These are phyloP conservation scores for Suillus hirtellus DNA, from an alignment of 768 basidiomycete genomes.

Conservation along the genomic window DNA sequence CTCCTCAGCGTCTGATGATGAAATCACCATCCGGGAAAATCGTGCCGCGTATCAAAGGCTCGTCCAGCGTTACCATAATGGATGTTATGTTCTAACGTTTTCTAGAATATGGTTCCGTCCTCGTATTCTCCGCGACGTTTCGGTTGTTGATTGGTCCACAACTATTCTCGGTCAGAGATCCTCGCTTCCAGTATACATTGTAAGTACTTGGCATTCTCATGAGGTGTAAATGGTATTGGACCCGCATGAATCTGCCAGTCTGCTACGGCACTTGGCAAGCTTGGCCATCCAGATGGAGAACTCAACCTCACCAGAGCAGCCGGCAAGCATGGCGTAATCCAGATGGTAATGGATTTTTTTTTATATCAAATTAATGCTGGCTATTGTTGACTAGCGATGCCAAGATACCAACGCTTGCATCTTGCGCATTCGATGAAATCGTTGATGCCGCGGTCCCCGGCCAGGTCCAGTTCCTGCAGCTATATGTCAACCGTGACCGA, in stretches of 20 bases:
- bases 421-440: conserved; percentile 94
- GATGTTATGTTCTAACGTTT: neutral
- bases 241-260: conserved; percentile 37
- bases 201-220: conserved; percentile 29
- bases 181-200: conserved; percentile 81
- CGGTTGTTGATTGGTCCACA: conserved; percentile 83
- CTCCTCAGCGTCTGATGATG: conserved; percentile 95
- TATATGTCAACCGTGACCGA: conserved; percentile 90
- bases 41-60: conserved; percentile 90
- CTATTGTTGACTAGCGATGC: conserved; percentile 2
- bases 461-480: conserved; percentile 85
- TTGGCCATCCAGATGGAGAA: conserved; percentile 96
- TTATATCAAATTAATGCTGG: neutral
- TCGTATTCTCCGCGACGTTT: conserved; percentile 80
- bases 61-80: neutral
- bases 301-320: conserved; percentile 88
- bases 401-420: conserved; percentile 93
- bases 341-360: conserved; percentile 50
- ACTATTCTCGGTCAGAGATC: conserved; percentile 75
- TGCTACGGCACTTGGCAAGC: conserved; percentile 90
- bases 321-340: conserved; percentile 72
- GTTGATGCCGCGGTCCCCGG: conserved; percentile 80
- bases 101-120: conserved; percentile 90
- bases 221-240: conserved; percentile 8
- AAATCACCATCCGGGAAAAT: conserved; percentile 88